A percentile compares a stretch with the other conserved stretches of the same genome.
Conservation (phyloP, 805 yeast species). For the Hagleromyces aurorensis region DNA sequence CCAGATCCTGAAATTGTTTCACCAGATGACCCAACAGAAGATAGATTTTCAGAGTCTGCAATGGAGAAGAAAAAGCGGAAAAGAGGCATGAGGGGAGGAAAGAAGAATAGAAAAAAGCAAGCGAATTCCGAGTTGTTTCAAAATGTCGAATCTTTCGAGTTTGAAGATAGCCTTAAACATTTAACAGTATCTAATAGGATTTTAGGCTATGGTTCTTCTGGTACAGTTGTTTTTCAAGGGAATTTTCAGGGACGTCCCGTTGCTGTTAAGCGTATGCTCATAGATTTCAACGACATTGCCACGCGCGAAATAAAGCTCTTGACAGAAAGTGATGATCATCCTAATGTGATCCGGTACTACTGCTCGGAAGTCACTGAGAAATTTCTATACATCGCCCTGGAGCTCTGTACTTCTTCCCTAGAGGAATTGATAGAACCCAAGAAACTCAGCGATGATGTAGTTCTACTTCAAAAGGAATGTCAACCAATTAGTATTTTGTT, state of each 20-base stretch:
- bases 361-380: constrained; percentile 88
- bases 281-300: constrained; percentile 91
- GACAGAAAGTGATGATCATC: constrained; percentile 94
- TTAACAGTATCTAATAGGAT: constrained; percentile 61
- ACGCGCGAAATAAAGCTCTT: constrained; percentile 80
- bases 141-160: constrained; percentile 9
- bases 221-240: constrained; percentile 90
- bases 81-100: constrained; percentile 83
- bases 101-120: constrained; percentile 38
- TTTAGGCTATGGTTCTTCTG: constrained; percentile 95
- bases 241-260: constrained; percentile 88
- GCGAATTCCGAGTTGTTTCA: constrained; percentile 3
- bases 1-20: constrained; percentile 5
- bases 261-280: constrained; percentile 88
- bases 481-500: constrained; percentile 48
- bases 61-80: constrained; percentile 48
- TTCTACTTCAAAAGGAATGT: constrained; percentile 35
- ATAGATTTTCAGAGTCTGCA: too few relatives aligned
- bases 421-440: constrained; percentile 70
- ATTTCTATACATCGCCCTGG: constrained; percentile 87
- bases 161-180: constrained; percentile 36
- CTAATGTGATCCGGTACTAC: constrained; percentile 86
- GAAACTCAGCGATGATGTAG: constrained; percentile 30
- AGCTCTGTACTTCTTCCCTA: constrained; percentile 79
- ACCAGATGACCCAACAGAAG: too few relatives aligned